Conservation (phyloP, 2,329 filamentous ascomycete species). For the Metarhizium guizhouense region DNA sequence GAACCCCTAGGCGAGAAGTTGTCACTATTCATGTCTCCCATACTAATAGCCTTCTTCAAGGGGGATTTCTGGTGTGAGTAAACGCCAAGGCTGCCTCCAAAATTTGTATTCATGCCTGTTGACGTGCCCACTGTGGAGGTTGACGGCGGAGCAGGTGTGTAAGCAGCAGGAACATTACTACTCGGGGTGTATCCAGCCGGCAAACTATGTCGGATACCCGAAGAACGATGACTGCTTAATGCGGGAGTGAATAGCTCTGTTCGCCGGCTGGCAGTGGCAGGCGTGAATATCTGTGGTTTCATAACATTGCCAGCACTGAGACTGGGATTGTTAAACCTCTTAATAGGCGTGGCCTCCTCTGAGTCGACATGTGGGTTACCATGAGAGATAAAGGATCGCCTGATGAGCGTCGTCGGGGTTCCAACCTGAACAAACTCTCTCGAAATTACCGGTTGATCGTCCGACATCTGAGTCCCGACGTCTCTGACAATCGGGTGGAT, state of each 20-base stretch:
- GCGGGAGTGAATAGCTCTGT: conserved; percentile 26
- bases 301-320: conserved; percentile 20
- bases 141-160: conserved; percentile 14
- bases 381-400: conserved; percentile 69
- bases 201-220: conserved; percentile 23
- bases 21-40: conserved; percentile 45
- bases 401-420: conserved; percentile 53
- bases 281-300: conserved; percentile 25
- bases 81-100: conserved; percentile 71
- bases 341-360: conserved; percentile 33
- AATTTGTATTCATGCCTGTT: conserved; percentile 19
- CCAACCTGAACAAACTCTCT: conserved; percentile 38
- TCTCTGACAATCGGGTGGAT: conserved; percentile 70
- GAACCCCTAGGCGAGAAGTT: conserved; percentile 46
- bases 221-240: conserved; percentile 18
- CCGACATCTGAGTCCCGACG: conserved; percentile 71
- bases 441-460: conserved; percentile 31
- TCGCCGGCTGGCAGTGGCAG: conserved; percentile 1
- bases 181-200: conserved; percentile 18
- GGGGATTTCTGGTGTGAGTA: conserved; percentile 76
- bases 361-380: conserved; percentile 75
- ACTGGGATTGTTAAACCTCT: conserved; percentile 3
- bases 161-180: not conserved
- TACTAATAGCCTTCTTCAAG: conserved; percentile 63
- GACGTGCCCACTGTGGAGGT: conserved; percentile 12